These are phyloP conservation scores for Suillus cothurnatus DNA, from an alignment of 768 basidiomycete species.

Conservation along the genomic window DNA sequence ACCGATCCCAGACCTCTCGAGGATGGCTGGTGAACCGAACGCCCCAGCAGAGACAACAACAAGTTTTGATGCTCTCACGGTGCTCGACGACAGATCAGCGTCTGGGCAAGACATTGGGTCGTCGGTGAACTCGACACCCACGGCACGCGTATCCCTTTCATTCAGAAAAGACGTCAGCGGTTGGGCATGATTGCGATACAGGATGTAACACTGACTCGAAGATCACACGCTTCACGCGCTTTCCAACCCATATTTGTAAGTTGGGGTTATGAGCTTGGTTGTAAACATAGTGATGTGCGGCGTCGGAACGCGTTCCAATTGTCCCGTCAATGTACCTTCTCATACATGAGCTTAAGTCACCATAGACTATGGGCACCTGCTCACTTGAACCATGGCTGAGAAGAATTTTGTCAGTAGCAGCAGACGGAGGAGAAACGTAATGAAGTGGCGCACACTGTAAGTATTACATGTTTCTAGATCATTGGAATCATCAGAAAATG, in stretches of 20 bases:
- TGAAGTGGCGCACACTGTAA: constrained; percentile 22
- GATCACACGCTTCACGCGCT: constrained; percentile 36
- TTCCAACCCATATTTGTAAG: constrained; percentile 33
- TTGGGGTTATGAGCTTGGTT: constrained; percentile 32
- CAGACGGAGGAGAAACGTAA: background rate
- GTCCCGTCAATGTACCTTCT: constrained; percentile 53
- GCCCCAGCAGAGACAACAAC: constrained; percentile 43
- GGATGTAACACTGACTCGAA: constrained; percentile 34
- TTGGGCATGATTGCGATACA: background rate
- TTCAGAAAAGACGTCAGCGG: background rate
- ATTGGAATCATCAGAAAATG: constrained; percentile 48
- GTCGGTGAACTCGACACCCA: constrained; percentile 39
- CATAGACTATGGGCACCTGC: background rate
- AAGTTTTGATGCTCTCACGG: constrained; percentile 34
- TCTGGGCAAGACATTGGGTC: constrained; percentile 28
- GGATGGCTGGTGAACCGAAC: constrained; percentile 49
- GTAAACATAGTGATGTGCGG: constrained; percentile 41
- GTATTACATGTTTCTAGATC: constrained; percentile 36
- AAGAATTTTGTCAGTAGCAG: background rate
- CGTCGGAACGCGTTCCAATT: constrained; percentile 38
- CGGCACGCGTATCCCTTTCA: constrained; percentile 35
- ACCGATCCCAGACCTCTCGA: constrained; percentile 56
- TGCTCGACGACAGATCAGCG: constrained; percentile 5
- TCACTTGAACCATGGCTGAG: constrained; percentile 24
- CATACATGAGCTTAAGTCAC: background rate